Conservation (phyloP, 2,329 filamentous ascomycete genomes). For the Calonectria leucothoes region DNA sequence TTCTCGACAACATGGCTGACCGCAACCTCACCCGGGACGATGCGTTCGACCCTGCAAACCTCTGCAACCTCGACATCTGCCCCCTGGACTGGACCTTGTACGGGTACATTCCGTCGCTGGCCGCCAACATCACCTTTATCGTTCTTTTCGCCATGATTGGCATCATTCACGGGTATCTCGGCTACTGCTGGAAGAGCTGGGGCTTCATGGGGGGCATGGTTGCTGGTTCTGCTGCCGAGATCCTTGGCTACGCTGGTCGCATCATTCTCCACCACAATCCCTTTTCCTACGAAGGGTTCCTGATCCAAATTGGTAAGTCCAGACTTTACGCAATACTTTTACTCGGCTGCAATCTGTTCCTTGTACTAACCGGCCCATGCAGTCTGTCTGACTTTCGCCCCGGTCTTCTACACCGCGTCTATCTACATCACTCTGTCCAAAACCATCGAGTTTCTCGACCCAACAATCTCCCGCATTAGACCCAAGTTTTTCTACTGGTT, state of each 20-base stretch:
- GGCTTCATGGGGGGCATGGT: constrained; percentile 64
- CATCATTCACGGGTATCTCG: constrained; percentile 55
- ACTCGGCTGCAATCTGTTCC: not conserved
- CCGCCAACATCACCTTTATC: constrained; percentile 64
- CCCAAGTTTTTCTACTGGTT: constrained; percentile 58
- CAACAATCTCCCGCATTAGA: constrained; percentile 55
- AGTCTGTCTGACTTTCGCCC: constrained; percentile 66
- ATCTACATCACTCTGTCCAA: constrained; percentile 72
- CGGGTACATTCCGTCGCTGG: constrained; percentile 64
- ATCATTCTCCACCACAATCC: constrained; percentile 68
- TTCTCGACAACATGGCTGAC: constrained; percentile 10
- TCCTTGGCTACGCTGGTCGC: constrained; percentile 72
- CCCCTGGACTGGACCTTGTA: constrained; percentile 61
- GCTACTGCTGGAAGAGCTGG: constrained; percentile 59
- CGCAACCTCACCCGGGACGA: constrained; percentile 33
- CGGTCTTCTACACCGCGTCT: constrained; percentile 66
- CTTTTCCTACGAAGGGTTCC: constrained; percentile 68
- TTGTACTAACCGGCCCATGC: not conserved
- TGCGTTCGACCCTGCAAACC: constrained; percentile 56
- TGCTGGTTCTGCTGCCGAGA: constrained; percentile 66
- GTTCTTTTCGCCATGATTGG: constrained; percentile 59
- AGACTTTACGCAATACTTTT: not conserved
- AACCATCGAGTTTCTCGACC: constrained; percentile 53
- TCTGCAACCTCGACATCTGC: constrained; percentile 61
- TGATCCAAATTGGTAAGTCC: constrained; percentile 70